Evolutionary conservation across 2,329 filamentous ascomycete genomes (phyloP).

Genomic region (Cadophora malorum): DNA sequence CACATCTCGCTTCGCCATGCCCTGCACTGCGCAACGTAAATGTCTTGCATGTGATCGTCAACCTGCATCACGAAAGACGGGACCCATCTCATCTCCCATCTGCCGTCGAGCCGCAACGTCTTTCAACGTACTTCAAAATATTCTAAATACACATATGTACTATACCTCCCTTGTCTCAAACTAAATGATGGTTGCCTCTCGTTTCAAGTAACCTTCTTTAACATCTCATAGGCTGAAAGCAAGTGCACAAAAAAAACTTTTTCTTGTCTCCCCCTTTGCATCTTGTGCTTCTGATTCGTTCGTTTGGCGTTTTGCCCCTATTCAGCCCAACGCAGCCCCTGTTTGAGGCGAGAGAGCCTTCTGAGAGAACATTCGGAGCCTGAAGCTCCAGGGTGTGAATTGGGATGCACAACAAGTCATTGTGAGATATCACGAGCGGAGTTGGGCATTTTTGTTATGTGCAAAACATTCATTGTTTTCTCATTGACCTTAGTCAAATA

Average conservation of each 20-base stretch:
- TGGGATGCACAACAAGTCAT: not conserved
- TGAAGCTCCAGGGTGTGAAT: slow-evolving; percentile 1
- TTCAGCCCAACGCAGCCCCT: slow-evolving; percentile 11
- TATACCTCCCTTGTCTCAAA: not conserved
- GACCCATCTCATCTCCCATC: slow-evolving; percentile 10
- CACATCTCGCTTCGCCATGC: slow-evolving; percentile 6
- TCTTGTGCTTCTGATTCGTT: slow-evolving; percentile 6
- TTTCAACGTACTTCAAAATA: not conserved
- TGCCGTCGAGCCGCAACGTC: slow-evolving; percentile 10
- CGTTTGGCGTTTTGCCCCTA: slow-evolving; percentile 10
- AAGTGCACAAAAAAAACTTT: slow-evolving; percentile 8
- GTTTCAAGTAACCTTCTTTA: not conserved
- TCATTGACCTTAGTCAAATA: not conserved
- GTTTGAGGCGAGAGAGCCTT: not conserved
- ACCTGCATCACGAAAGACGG: slow-evolving; percentile 6
- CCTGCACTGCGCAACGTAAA: slow-evolving; percentile 3
- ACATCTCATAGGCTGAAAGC: not conserved
- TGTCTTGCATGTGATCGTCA: slow-evolving; percentile 37
- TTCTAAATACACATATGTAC: too few relatives aligned
- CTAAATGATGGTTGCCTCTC: not conserved
- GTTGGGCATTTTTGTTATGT: not conserved
- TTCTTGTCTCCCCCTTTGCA: not conserved
- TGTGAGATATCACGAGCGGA: not conserved
- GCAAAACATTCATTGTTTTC: not conserved
- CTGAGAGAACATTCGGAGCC: not conserved